Percentiles rank a stretch among this genome's conserved stretches.
Conservation (phyloP, 2,329 filamentous ascomycete species). For the Apiospora malaysiana region DNA sequence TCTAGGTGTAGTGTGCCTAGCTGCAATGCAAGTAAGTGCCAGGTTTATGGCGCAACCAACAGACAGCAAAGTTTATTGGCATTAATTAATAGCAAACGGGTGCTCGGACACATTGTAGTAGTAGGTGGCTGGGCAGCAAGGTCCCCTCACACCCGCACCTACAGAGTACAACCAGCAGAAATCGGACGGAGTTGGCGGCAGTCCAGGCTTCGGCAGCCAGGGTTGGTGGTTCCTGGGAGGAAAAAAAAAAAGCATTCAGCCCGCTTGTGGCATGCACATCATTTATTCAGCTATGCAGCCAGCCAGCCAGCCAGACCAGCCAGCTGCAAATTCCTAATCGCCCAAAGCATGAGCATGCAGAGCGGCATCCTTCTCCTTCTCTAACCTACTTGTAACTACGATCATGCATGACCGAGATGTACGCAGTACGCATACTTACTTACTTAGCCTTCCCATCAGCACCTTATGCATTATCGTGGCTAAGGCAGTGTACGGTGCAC, state of each 20-base stretch:
- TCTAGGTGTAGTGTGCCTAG: background rate
- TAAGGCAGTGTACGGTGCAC: background rate
- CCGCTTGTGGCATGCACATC: background rate
- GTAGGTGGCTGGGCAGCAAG: background rate
- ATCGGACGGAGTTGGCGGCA: background rate
- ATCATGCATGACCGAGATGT: background rate
- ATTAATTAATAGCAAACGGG: constrained; percentile 10
- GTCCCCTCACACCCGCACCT: background rate
- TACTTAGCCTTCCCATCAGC: background rate
- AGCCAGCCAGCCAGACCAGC: no score
- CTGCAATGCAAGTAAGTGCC: background rate
- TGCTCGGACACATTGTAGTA: background rate
- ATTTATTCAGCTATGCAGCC: background rate
- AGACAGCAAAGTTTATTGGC: background rate
- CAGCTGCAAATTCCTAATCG: background rate
- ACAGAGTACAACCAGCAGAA: background rate
- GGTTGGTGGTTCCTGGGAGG: background rate
- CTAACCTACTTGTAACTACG: background rate
- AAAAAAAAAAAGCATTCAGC: background rate
- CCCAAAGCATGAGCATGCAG: background rate
- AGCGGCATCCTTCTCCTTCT: background rate
- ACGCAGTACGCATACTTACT: background rate
- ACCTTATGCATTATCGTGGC: background rate
- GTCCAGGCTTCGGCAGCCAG: background rate
- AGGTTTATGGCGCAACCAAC: background rate